Evolutionary conservation across 2,329 filamentous ascomycete genomes (phyloP), one percentile per base, ranked within the genome.

Genomic region (Claviceps humidiphila): DNA sequence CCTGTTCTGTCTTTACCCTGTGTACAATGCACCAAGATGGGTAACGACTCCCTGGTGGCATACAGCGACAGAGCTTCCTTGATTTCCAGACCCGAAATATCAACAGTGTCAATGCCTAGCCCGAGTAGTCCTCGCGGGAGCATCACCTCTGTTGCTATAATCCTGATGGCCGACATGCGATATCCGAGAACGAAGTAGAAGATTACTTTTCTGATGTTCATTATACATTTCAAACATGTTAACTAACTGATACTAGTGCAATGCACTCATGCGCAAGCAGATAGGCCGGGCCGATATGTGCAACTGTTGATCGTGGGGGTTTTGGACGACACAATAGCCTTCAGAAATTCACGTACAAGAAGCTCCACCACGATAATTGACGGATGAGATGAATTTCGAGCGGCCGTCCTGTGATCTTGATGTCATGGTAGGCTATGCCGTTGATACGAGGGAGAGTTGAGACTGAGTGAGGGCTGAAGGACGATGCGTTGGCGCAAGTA

Each of bases 1-100:
- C 66, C 66, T 52, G 69, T 71, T 2, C 89, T 78, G 62, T 95
- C 89, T 64, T 95, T 95, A 53, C 89, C 89, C 61, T 94, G 88
- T 0, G 89, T 93, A 66, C 89, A 95, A 66, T 95, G 88, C 2
- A 93, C 70, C 7, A 95, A 63, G 1, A 82, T 66, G 0, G 89
- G 88, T 56, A 82, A 80, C 16, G 73, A 73, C 0, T 65, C 58
- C 2, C 55, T 24, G 7, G 52, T 51, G 5, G 63, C 57, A 50
- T 66, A 68, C 1, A 68, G 53, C 8, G 56, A 57, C 39, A 71
- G 56, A 6, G 61, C 60, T 49, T 65, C 55, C 24, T 72, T 73
- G 17, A 89, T 75, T 61, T 87, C 84, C 1, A 68, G 64, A 0
- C 76, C 78, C 50, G 83, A 88, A 51, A 81, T 74, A 58, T 86